These are phyloP conservation scores for Diplosphaera chodatii DNA, from an alignment of 139 green algal genomes.

Conservation along the genomic window DNA sequence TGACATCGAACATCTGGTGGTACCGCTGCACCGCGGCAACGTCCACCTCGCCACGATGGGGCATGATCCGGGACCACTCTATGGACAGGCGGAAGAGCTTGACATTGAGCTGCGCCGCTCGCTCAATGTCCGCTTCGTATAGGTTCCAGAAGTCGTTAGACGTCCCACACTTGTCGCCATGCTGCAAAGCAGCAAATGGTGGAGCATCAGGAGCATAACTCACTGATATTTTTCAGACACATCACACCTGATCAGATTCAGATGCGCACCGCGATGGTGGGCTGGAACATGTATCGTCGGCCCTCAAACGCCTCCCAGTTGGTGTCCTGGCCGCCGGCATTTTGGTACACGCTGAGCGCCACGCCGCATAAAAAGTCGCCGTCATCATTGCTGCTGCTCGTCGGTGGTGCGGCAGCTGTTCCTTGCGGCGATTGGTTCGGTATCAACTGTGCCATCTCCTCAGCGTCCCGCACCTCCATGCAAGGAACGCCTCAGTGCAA, in stretches of 20 bases:
- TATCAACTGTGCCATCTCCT: no score
- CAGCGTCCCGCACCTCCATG: no score
- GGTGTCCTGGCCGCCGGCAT: constrained; percentile 14
- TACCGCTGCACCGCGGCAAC: constrained; percentile 39
- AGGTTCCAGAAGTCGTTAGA: constrained; percentile 65
- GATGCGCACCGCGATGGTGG: constrained; percentile 7
- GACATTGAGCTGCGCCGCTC: constrained; percentile 35
- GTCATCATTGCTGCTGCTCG: background rate
- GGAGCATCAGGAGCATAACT: no score
- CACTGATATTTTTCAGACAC: no score
- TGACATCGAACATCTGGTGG: constrained; percentile 24
- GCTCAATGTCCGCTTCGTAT: constrained; percentile 51
- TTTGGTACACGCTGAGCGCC: constrained; percentile 20
- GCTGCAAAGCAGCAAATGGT: no score
- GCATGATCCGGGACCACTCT: constrained; percentile 70
- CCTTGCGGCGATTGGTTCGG: no score
- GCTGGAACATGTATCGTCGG: background rate
- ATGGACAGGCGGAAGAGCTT: constrained; percentile 71
- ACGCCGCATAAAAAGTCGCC: constrained; percentile 16
- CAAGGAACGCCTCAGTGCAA: no score
- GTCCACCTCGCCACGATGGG: constrained; percentile 41
- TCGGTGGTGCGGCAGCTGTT: no score
- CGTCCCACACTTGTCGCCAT: constrained; percentile 15
- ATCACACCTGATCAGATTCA: no score
- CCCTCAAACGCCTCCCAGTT: constrained; percentile 22